Evolutionary conservation across 2,329 filamentous ascomycete species (phyloP), one percentile per base, ranked within the genome.

Genomic region (Fusarium sp.): DNA sequence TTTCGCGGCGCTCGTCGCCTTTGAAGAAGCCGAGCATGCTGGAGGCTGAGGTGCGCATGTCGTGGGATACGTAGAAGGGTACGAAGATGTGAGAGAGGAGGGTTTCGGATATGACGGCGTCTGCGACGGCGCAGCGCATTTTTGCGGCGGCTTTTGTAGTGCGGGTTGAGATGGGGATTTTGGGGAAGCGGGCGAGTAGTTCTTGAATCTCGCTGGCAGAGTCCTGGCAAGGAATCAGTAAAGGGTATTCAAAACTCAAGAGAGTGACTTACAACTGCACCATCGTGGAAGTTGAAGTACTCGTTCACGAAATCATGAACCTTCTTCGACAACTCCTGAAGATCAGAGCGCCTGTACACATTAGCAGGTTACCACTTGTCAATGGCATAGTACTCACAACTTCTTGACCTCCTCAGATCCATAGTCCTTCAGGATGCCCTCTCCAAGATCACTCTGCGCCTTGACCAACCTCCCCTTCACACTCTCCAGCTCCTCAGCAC

Each of bases 81-180:
- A 72, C 67, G 48, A 78, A 77, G n/a, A 78, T 70, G 43, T 76
- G 73, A 0, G 60, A 46, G 10, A 69, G 65, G 10, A 78, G 65
- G 3, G 65, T 61, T 19, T 74, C 69, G 31, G 71, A 67, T 2
- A 78, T 58, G 19, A 78, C 64, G 5, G 69, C 69, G 9, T 78
- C 74, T n/a, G 76, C 76, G 7, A 71, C 67, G 2, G 77, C 75
- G 26, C 76, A 76, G 25, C 76, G 74, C 57, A 78, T 73, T 10
- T 73, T 73, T 1, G 69, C 67, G 0, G 76, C 72, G 0, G 70
- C 55, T 26, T 56, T 65, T 49, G 63, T 73, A 11, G 65, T 73
- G 21, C 67, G 62, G 0, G 53, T 69, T 10, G 75, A 71, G 16
- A 77, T 57, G 6, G 74, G 74, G 6, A 76, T 67, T n/a, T 67